Percentiles rank a stretch among this genome's conserved stretches.
Evolutionary conservation across 2,329 filamentous ascomycete species (phyloP).

Genomic region (Nigrospora sphaerica): DNA sequence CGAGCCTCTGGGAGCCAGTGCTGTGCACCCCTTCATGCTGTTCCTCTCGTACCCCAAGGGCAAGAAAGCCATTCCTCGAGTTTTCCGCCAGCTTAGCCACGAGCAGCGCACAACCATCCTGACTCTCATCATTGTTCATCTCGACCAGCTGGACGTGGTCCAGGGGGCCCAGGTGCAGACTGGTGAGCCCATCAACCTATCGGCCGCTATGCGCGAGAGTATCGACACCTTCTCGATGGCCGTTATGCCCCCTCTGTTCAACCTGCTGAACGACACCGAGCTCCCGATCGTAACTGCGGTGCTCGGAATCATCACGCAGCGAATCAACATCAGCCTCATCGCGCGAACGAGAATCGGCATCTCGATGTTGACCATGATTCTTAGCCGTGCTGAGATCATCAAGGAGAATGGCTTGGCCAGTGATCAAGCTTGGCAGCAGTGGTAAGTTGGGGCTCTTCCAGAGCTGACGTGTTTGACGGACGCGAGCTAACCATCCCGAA

Average conservation of each 20-base stretch:
- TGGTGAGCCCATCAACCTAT: slow-evolving; percentile 62
- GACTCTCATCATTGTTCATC: slow-evolving; percentile 90
- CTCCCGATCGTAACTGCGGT: slow-evolving; percentile 88
- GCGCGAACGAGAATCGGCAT: slow-evolving; percentile 82
- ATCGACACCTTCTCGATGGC: slow-evolving; percentile 84
- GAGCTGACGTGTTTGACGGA: neutral
- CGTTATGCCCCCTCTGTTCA: slow-evolving; percentile 85
- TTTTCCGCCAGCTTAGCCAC: slow-evolving; percentile 87
- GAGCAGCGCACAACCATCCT: slow-evolving; percentile 92
- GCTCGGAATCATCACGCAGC: slow-evolving; percentile 73
- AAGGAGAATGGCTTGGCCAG: slow-evolving; percentile 70
- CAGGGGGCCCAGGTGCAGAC: slow-evolving; percentile 68
- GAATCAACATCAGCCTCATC: slow-evolving; percentile 77
- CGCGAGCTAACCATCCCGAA: slow-evolving; percentile 19
- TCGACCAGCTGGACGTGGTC: slow-evolving; percentile 88
- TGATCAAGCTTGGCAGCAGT: slow-evolving; percentile 72
- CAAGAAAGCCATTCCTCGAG: slow-evolving; percentile 89
- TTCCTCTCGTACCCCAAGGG: slow-evolving; percentile 93
- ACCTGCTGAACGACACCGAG: slow-evolving; percentile 83
- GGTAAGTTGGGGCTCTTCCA: slow-evolving; percentile 39
- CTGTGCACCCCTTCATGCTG: slow-evolving; percentile 88
- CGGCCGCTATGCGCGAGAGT: slow-evolving; percentile 75
- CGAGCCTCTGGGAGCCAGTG: slow-evolving; percentile 74
- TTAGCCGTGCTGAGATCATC: slow-evolving; percentile 88
- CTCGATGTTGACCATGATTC: slow-evolving; percentile 84